A percentile compares a stretch with the other conserved stretches of the same genome.
Conservation (phyloP, 768 basidiomycete genomes). For the Mycena filopes region DNA sequence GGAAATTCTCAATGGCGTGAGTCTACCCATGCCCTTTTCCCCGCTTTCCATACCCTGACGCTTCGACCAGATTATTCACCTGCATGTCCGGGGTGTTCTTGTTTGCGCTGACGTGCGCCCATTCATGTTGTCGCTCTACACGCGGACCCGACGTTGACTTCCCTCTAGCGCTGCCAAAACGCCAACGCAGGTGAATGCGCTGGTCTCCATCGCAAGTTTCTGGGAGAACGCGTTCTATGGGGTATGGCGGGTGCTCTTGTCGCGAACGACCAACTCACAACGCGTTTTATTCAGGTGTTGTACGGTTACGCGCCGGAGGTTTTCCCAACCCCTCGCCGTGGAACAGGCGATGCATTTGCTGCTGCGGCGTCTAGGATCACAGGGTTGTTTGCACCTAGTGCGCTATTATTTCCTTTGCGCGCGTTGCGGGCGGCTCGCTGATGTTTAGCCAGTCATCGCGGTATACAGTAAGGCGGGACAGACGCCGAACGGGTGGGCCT, state of each 20-base stretch:
- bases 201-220: constrained; percentile 32
- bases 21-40: constrained; percentile 54
- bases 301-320: constrained; percentile 62
- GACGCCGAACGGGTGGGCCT: constrained; percentile 32
- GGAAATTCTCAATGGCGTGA: constrained; percentile 31
- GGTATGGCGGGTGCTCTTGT: background rate
- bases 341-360: constrained; percentile 67
- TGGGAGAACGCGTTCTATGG: constrained; percentile 35
- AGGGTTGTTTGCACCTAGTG: constrained; percentile 66
- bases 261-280: constrained; percentile 24
- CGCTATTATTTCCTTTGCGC: background rate
- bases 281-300: too few relatives aligned
- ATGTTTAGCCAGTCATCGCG: constrained; percentile 29
- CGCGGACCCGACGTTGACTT: too few relatives aligned
- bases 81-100: constrained; percentile 67
- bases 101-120: constrained; percentile 58
- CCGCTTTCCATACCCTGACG: too few relatives aligned
- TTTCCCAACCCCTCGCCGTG: constrained; percentile 65
- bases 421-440: background rate
- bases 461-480: constrained; percentile 34
- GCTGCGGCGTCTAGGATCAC: constrained; percentile 65
- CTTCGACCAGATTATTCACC: constrained; percentile 60
- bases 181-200: constrained; percentile 47
- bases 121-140: constrained; percentile 48
- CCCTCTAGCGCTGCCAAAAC: constrained; percentile 65